Percentiles rank a stretch among this genome's conserved stretches.
Conservation (phyloP, 108 stramenopile genomes). For the Cyclotella atomus region DNA sequence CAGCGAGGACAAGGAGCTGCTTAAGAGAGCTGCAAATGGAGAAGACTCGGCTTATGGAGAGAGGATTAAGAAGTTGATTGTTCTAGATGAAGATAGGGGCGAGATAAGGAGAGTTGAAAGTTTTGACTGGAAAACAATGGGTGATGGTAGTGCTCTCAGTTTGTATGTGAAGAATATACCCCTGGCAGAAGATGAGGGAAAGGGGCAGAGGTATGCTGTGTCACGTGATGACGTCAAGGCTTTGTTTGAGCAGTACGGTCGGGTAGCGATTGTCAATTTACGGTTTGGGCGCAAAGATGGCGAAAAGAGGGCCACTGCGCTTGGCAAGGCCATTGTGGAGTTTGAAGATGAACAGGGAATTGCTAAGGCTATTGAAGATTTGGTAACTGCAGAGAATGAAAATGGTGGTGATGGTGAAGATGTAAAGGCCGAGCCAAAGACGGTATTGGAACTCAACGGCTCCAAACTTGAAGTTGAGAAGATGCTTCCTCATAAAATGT, state of each 20-base stretch:
- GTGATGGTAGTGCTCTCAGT: conserved; percentile 66
- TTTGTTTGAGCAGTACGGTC: conserved; percentile 75
- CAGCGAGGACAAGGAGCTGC: conserved; percentile 50
- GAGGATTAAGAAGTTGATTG: conserved; percentile 37
- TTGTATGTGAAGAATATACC: conserved; percentile 75
- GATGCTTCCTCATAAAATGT: conserved; percentile 34
- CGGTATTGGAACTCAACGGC: conserved; percentile 46
- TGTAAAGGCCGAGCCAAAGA: conserved; percentile 12
- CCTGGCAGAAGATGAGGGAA: conserved; percentile 42
- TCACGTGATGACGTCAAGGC: conserved; percentile 70
- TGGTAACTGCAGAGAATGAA: conserved; percentile 43
- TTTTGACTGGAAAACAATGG: conserved; percentile 76
- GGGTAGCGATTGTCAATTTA: conserved; percentile 72
- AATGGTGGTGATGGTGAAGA: conserved; percentile 6
- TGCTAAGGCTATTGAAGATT: conserved; percentile 78
- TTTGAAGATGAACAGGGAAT: conserved; percentile 78
- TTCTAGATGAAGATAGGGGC: conserved; percentile 55
- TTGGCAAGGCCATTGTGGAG: conserved; percentile 82
- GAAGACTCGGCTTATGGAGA: conserved; percentile 12
- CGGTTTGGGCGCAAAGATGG: conserved; percentile 38
- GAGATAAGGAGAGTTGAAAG: conserved; percentile 65
- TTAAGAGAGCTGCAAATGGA: conserved; percentile 69
- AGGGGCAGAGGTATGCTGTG: conserved; percentile 59
- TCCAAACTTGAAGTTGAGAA: conserved; percentile 36
- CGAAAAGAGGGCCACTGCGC: conserved; percentile 33